Percentiles rank a stretch among this genome's conserved stretches.
phyloP scores from a whole-genome alignment of 139 green algal species.

The Picochlorum sp. region DNA sequence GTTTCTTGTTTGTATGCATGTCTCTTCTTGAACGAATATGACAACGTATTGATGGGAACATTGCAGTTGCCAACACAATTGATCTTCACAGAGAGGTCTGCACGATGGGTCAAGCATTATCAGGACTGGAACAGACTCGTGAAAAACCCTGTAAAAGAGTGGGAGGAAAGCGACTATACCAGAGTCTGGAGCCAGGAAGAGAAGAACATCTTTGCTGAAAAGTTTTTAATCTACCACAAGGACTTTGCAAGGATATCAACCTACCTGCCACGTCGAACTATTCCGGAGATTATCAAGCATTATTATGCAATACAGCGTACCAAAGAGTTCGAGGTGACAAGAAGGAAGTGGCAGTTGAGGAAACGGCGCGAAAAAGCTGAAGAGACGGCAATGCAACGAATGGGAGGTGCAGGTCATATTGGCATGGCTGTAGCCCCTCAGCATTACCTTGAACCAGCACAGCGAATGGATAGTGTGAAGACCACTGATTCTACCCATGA shows the following conservation, averaged over 20 bases:
- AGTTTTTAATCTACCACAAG: slow-evolving; percentile 69
- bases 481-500: neutral
- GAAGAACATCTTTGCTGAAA: slow-evolving; percentile 76
- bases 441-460: neutral
- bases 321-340: slow-evolving; percentile 73
- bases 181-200: slow-evolving; percentile 67
- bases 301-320: slow-evolving; percentile 77
- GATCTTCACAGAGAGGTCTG: slow-evolving; percentile 4
- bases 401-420: slow-evolving; percentile 4
- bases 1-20: slow-evolving; percentile 4
- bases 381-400: slow-evolving; percentile 5
- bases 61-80: slow-evolving; percentile 18
- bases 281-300: slow-evolving; percentile 64
- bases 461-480: neutral
- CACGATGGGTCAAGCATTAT: slow-evolving; percentile 32
- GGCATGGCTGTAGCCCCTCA: slow-evolving; percentile 4
- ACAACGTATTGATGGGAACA: neutral
- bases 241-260: slow-evolving; percentile 76
- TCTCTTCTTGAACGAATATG: neutral
- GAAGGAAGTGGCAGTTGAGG: slow-evolving; percentile 81
- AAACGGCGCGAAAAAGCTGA: slow-evolving; percentile 69
- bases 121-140: slow-evolving; percentile 48
- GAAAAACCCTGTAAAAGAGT: slow-evolving; percentile 44
- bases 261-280: slow-evolving; percentile 60
- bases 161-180: slow-evolving; percentile 30